A percentile compares a stretch with the other conserved stretches of the same genome.
Evolutionary conservation across 441 rosid species (phyloP).

Genomic region (Cnidoscolus chayamansa): DNA sequence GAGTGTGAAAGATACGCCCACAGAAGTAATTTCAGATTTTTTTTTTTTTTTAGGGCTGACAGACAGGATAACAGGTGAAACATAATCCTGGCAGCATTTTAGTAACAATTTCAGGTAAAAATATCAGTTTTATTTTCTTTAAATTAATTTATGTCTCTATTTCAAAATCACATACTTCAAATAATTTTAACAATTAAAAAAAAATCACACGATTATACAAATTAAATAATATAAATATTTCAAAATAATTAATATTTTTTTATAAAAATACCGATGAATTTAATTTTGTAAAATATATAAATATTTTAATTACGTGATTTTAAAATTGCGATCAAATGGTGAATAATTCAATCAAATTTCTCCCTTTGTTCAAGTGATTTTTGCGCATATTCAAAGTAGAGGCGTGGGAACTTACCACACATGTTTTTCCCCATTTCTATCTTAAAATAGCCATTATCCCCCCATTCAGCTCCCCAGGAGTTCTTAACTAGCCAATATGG

Average conservation of each 20-base stretch:
- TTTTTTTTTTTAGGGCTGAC: neutral
- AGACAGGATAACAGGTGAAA: neutral
- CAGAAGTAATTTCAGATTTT: too few relatives aligned
- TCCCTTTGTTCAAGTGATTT: neutral
- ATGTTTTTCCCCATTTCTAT: constrained; percentile 92
- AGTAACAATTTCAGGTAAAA: neutral
- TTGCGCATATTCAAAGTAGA: neutral
- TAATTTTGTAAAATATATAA: too few relatives aligned
- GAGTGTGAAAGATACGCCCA: neutral
- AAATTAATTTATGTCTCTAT: too few relatives aligned
- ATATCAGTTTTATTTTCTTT: neutral
- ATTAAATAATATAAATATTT: too few relatives aligned
- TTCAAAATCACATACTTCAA: too few relatives aligned
- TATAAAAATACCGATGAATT: too few relatives aligned
- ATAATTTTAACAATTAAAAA: too few relatives aligned
- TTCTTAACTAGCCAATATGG: constrained; percentile 90
- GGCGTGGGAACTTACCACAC: constrained; percentile 64
- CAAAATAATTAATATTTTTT: too few relatives aligned
- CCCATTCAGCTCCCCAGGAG: constrained; percentile 88
- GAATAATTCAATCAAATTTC: too few relatives aligned
- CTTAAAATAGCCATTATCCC: constrained; percentile 81
- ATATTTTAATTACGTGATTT: too few relatives aligned
- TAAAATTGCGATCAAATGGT: too few relatives aligned
- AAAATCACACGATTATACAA: too few relatives aligned
- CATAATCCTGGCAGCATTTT: neutral